Base-by-base conservation (phyloP, 352 stramenopile species). In the Phytopythium montanum region DNA sequence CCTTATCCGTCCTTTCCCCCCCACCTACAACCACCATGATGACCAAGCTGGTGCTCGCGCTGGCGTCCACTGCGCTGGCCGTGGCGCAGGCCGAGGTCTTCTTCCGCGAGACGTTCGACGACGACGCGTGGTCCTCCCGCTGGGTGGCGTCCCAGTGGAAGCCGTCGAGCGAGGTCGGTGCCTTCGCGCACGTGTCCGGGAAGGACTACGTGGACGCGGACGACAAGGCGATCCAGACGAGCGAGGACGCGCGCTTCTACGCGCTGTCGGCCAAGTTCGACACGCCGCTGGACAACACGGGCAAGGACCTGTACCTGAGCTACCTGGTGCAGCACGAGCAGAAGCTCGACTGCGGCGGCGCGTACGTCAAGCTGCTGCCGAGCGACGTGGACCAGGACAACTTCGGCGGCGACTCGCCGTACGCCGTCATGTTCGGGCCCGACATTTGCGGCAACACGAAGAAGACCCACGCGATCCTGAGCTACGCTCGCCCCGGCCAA, bases 251-350 rank as follows among this genome's bases (percentile, higher is more conserved):
- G 50, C 90, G 95, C 59, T 99, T 99, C 80, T 99, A 99, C 81
- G 97, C 94, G 39, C 80, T 99, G 42, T 96, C 92, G 54, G 94
- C 96, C 65, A 96, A 97, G 79, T 81, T 98, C 28, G 72, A 57
- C 58, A 87, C 87, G 69, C 64, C 87, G 29, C 79, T 98, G 50
- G 81, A 91, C 70, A 98, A 98, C 73, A 80, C 87, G 66, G 87
- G 71, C 62, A 95, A 94, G 74, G 81, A 97, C 56, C 64, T 98
- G 48, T 94, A 95, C 66, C 59, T 98, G 59, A 98, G 98, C 85
- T 99, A 99, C 75, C 80, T 96, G 14, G 95, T 99, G 54, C 98
- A 99, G 86, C 96, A 99, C 75, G 97, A 99, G 80, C 94, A 99
- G 78, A 94, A 98, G 60, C 80, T 99, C 42, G 97, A 99, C 73